Conservation (phyloP, 148 eudicot species). For the Cornus controversa region DNA sequence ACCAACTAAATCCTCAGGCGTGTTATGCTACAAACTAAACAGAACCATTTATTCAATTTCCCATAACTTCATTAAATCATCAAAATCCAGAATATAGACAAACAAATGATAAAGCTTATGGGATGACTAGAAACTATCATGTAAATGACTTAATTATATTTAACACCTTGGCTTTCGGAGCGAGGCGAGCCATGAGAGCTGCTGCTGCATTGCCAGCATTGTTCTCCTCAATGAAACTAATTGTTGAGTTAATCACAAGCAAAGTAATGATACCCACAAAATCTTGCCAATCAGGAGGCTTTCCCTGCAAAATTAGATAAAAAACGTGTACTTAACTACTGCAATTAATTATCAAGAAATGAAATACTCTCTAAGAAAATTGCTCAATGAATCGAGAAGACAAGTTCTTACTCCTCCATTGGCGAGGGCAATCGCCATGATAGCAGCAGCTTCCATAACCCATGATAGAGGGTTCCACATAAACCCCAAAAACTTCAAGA, state of each 20-base stretch:
- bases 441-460: slow-evolving; percentile 99
- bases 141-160: background rate
- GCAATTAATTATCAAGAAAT: background rate
- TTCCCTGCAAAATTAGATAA: slow-evolving; percentile 45
- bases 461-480: slow-evolving; percentile 99
- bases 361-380: background rate
- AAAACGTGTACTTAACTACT: background rate
- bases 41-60: background rate
- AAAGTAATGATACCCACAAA: slow-evolving; percentile 97
- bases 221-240: slow-evolving; percentile 96
- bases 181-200: slow-evolving; percentile 97
- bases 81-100: background rate
- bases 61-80: background rate
- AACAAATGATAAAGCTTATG: background rate
- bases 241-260: slow-evolving; percentile 91
- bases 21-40: background rate
- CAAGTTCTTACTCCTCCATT: slow-evolving; percentile 87
- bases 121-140: background rate
- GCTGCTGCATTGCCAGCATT: slow-evolving; percentile 99
- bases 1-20: background rate
- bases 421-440: slow-evolving; percentile 99
- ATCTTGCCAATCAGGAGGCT: slow-evolving; percentile 99
- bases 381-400: background rate
- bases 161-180: slow-evolving; percentile 95
- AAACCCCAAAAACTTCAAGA: slow-evolving; percentile 96